A percentile compares a stretch with the other conserved stretches of the same genome.
Evolutionary conservation across 768 basidiomycete genomes (phyloP).

Genomic region (Rhizopogon vulgaris): DNA sequence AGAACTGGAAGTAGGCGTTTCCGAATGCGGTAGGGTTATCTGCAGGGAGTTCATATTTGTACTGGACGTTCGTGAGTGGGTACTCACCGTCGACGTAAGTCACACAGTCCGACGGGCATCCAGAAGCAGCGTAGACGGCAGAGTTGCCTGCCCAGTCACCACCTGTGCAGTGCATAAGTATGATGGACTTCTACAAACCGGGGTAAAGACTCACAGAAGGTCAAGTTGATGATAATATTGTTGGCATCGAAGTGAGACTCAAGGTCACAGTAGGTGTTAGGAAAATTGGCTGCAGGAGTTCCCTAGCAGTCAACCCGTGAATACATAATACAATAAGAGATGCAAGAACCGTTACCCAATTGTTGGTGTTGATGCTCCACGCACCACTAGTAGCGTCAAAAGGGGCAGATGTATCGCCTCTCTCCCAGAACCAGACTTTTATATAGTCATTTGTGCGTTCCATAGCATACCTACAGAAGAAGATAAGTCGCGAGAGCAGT

Average conservation of each 20-base stretch:
- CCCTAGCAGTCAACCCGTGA: constrained; percentile 13
- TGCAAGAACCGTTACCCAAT: constrained; percentile 14
- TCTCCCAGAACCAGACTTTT: constrained; percentile 37
- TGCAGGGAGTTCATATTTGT: background rate
- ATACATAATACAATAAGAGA: background rate
- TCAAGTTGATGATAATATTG: constrained; percentile 29
- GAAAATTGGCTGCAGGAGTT: constrained; percentile 29
- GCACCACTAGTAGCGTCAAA: constrained; percentile 22
- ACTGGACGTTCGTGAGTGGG: background rate
- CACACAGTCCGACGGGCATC: constrained; percentile 25
- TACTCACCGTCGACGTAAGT: constrained; percentile 25
- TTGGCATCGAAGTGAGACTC: constrained; percentile 28
- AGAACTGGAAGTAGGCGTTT: constrained; percentile 37
- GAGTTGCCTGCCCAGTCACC: constrained; percentile 25
- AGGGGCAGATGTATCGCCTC: constrained; percentile 26
- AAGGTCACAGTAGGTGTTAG: constrained; percentile 35
- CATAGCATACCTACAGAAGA: constrained; percentile 29
- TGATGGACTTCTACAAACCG: background rate
- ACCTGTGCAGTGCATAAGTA: constrained; percentile 11
- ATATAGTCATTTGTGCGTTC: constrained; percentile 29
- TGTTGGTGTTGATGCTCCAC: constrained; percentile 11
- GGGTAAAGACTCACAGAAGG: constrained; percentile 21
- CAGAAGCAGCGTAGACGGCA: constrained; percentile 21
- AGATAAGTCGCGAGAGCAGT: background rate
- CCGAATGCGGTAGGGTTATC: constrained; percentile 35